phyloP scores from a whole-genome alignment of 164 flowering plant genomes.

The Magnolia officinalis region DNA sequence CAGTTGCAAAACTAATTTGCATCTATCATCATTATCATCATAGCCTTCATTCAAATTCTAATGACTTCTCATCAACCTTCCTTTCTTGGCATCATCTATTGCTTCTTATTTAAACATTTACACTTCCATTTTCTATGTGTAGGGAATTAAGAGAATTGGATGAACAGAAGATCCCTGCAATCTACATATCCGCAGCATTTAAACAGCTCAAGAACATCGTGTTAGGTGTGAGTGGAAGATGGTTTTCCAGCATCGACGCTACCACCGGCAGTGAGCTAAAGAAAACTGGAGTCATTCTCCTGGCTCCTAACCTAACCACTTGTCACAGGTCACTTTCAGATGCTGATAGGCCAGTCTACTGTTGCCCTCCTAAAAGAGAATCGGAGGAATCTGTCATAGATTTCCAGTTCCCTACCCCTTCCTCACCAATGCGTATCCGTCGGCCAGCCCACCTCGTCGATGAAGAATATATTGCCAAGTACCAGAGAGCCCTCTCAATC shows the following conservation, averaged over 20 bases:
- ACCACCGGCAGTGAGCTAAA: not conserved
- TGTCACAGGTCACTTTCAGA: constrained; percentile 20
- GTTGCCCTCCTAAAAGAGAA: constrained; percentile 53
- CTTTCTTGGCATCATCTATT: not conserved
- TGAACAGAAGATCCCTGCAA: not conserved
- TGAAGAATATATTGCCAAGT: constrained; percentile 46
- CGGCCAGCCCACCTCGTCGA: constrained; percentile 52
- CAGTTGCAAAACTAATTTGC: not conserved
- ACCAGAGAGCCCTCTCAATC: constrained; percentile 31
- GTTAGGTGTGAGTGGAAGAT: not conserved
- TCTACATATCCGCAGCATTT: not conserved
- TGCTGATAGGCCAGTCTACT: constrained; percentile 19
- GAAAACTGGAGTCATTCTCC: not conserved
- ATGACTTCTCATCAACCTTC: not conserved
- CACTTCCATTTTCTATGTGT: not conserved
- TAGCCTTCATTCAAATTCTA: not conserved
- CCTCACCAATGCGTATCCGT: constrained; percentile 37
- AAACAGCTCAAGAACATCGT: constrained; percentile 6
- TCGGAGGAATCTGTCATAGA: constrained; percentile 31
- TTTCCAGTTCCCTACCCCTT: constrained; percentile 36
- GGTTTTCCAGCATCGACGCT: not conserved
- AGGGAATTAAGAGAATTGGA: not conserved
- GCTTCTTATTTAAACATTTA: not conserved
- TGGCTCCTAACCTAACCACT: constrained; percentile 20
- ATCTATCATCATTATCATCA: not conserved